Evolutionary conservation across 768 basidiomycete species (phyloP).

Genomic region (Russula olivacea): DNA sequence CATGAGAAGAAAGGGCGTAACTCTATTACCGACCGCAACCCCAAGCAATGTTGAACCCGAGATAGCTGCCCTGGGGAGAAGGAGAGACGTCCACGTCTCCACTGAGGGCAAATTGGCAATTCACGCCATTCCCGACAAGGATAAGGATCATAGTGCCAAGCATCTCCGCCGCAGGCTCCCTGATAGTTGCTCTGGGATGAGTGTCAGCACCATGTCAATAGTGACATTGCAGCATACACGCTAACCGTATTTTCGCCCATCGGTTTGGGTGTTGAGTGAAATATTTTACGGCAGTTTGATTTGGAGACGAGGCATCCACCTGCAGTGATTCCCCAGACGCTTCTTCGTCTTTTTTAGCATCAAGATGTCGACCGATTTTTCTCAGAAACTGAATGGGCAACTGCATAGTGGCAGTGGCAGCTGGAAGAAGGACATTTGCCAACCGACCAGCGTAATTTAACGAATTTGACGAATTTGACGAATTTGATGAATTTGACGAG

Average conservation of each 20-base stretch:
- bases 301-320: not conserved
- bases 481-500: too few species aligned
- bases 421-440: not conserved
- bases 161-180: slow-evolving; percentile 29
- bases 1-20: not conserved
- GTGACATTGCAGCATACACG: not conserved
- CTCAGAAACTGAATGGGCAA: not conserved
- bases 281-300: not conserved
- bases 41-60: slow-evolving; percentile 27
- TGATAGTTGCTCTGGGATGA: slow-evolving; percentile 1
- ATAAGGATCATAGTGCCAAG: slow-evolving; percentile 29
- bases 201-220: not conserved
- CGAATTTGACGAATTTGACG: too few species aligned
- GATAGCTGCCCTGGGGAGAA: slow-evolving; percentile 26
- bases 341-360: not conserved
- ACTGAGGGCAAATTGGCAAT: slow-evolving; percentile 28
- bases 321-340: not conserved
- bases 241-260: slow-evolving; percentile 25
- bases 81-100: slow-evolving; percentile 22
- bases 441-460: not conserved
- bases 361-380: not conserved
- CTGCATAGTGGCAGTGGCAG: not conserved
- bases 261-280: slow-evolving; percentile 26
- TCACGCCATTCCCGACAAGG: slow-evolving; percentile 27
- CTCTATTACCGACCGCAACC: slow-evolving; percentile 23